A percentile compares a stretch with the other conserved stretches of the same genome.
phyloP scores from a whole-genome alignment of 2,329 filamentous ascomycete species.

The Cercospora citrullina region DNA sequence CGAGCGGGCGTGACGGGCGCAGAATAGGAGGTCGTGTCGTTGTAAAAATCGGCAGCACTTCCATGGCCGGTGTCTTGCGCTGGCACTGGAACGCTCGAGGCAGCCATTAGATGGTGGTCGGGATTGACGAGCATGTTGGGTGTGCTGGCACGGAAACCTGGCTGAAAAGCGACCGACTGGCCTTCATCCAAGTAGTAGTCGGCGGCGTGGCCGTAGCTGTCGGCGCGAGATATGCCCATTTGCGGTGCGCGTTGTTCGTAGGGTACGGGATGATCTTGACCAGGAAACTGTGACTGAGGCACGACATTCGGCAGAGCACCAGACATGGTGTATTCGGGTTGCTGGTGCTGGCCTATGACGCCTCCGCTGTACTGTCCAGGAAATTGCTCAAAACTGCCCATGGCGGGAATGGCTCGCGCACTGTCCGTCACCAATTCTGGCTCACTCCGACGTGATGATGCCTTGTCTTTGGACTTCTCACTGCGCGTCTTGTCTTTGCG shows the following conservation, averaged over 20 bases:
- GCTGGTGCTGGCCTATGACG: conserved; percentile 20
- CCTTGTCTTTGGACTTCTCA: conserved; percentile 27
- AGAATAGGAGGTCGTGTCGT: conserved; percentile 27
- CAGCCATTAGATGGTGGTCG: conserved; percentile 58
- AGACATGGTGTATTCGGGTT: conserved; percentile 30
- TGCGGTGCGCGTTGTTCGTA: conserved; percentile 27
- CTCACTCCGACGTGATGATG: conserved; percentile 14
- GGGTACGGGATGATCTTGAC: conserved; percentile 52
- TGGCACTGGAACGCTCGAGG: conserved; percentile 53
- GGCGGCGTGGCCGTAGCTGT: conserved; percentile 54
- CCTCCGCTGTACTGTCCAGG: conserved; percentile 33
- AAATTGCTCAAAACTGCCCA: conserved; percentile 38
- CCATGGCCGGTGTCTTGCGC: conserved; percentile 61
- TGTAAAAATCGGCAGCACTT: conserved; percentile 60
- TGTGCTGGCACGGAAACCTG: conserved; percentile 57
- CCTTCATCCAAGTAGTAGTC: conserved; percentile 65
- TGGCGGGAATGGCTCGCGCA: conserved; percentile 32
- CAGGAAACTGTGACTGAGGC: conserved; percentile 55
- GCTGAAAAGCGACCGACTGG: conserved; percentile 59
- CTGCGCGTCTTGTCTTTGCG: conserved; percentile 23
- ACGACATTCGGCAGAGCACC: conserved; percentile 34
- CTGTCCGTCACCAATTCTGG: conserved; percentile 23
- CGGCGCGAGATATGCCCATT: conserved; percentile 35
- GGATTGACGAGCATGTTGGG: conserved; percentile 57
- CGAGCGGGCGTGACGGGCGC: conserved; percentile 27